Conservation (phyloP, 257 asterid genomes). For the Craterostigma plantagineum region DNA sequence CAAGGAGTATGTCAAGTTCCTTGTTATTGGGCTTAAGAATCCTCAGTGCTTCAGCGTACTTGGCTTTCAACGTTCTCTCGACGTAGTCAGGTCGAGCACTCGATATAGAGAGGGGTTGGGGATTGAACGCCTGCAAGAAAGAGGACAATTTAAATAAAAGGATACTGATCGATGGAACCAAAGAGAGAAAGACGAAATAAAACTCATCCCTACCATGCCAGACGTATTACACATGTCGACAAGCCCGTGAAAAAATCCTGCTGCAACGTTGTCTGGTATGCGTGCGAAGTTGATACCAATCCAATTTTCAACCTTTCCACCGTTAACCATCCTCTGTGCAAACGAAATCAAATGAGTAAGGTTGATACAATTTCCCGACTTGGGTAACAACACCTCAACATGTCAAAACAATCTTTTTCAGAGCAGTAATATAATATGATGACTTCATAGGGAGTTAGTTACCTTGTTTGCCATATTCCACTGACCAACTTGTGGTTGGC, state of each 20-base stretch:
- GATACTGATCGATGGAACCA: too few species aligned
- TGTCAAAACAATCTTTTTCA: not conserved
- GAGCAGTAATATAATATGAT: not conserved
- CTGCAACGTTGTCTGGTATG: constrained; percentile 51
- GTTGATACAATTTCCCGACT: too few species aligned
- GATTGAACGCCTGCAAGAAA: constrained; percentile 37
- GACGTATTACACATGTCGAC: constrained; percentile 80
- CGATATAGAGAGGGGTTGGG: constrained; percentile 47
- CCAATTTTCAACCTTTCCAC: constrained; percentile 69
- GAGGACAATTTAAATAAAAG: not conserved
- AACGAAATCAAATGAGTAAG: constrained; percentile 5
- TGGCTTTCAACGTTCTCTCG: constrained; percentile 10
- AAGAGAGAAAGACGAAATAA: not conserved
- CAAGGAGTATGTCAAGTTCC: too few species aligned
- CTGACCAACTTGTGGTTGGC: constrained; percentile 91
- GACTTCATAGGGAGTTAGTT: too few species aligned
- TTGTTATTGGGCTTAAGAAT: too few species aligned
- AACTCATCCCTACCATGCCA: constrained; percentile 51
- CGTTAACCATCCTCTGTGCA: constrained; percentile 83
- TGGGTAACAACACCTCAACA: not conserved
- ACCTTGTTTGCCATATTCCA: constrained; percentile 99
- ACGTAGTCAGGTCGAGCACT: constrained; percentile 70
- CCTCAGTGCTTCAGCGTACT: too few species aligned
- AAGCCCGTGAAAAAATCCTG: constrained; percentile 55
- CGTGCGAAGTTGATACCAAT: constrained; percentile 71